These are phyloP conservation scores for Porcisia hertigi DNA, from an alignment of 208 protist genomes.

Conservation along the genomic window DNA sequence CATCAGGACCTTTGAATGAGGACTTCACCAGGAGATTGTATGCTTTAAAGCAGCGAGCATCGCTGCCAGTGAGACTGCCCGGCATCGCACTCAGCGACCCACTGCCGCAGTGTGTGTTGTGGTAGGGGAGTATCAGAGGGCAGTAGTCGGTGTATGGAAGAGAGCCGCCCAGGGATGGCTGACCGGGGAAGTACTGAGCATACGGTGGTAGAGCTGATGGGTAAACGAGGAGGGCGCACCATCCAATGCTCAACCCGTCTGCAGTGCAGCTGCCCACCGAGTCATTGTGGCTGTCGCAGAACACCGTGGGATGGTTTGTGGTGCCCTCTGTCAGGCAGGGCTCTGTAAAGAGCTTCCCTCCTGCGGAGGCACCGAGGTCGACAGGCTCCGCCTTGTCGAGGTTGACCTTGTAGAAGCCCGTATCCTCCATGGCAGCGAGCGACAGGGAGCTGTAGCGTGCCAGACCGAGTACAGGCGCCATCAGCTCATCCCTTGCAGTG, in stretches of 20 bases:
- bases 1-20: background rate
- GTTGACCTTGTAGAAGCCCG: slow-evolving; percentile 72
- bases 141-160: slow-evolving; percentile 55
- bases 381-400: slow-evolving; percentile 63
- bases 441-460: slow-evolving; percentile 71
- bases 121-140: slow-evolving; percentile 34
- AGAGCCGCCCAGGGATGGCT: slow-evolving; percentile 21
- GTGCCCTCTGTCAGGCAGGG: slow-evolving; percentile 37
- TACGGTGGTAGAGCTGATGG: slow-evolving; percentile 23
- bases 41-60: slow-evolving; percentile 13
- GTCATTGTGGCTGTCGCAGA: slow-evolving; percentile 39
- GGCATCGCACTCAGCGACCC: slow-evolving; percentile 6
- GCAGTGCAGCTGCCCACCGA: slow-evolving; percentile 33
- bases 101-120: slow-evolving; percentile 25
- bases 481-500: slow-evolving; percentile 82
- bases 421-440: slow-evolving; percentile 75
- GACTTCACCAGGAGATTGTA: slow-evolving; percentile 5
- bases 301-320: slow-evolving; percentile 45
- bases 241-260: slow-evolving; percentile 36
- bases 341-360: slow-evolving; percentile 46
- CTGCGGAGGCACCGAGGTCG: slow-evolving; percentile 56
- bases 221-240: slow-evolving; percentile 25
- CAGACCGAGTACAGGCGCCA: slow-evolving; percentile 42
- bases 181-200: slow-evolving; percentile 52
- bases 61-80: slow-evolving; percentile 13